Conservation (phyloP, 495 filamentous ascomycete genomes). For the Glonium stellatum region DNA sequence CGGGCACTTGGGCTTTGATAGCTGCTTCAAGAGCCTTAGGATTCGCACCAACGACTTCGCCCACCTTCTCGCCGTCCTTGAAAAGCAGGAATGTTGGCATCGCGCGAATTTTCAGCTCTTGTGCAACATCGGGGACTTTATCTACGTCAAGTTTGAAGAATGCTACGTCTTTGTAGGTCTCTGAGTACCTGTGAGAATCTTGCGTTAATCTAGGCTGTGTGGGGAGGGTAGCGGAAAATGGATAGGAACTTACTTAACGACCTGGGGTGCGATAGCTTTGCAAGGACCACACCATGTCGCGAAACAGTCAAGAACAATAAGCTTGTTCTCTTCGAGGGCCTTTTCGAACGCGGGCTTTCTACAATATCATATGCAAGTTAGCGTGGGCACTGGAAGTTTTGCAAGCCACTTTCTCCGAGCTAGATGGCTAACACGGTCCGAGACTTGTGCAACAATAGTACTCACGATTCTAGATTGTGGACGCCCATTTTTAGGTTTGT, state of each 20-base stretch:
- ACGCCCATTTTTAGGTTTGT: constrained; percentile 40
- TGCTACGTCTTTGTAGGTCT: constrained; percentile 48
- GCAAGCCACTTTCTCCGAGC: not conserved
- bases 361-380: constrained; percentile 12
- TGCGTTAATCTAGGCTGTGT: constrained; percentile 2
- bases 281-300: constrained; percentile 94
- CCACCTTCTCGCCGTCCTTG: constrained; percentile 63
- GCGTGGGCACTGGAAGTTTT: not conserved
- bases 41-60: constrained; percentile 78
- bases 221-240: constrained; percentile 22
- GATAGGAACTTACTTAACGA: constrained; percentile 50
- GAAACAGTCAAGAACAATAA: constrained; percentile 79
- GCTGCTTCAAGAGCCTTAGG: constrained; percentile 53
- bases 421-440: not conserved
- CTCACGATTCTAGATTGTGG: constrained; percentile 46
- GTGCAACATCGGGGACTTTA: constrained; percentile 63
- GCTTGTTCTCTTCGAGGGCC: constrained; percentile 43
- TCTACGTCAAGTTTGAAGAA: constrained; percentile 97
- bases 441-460: not conserved
- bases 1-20: constrained; percentile 36
- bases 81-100: constrained; percentile 94
- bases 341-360: constrained; percentile 59
- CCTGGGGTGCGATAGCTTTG: constrained; percentile 73
- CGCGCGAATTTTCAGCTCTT: constrained; percentile 76
- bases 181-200: constrained; percentile 43